Base-by-base conservation (phyloP, 2,329 filamentous ascomycete genomes). In the Fusarium subtropicale region DNA sequence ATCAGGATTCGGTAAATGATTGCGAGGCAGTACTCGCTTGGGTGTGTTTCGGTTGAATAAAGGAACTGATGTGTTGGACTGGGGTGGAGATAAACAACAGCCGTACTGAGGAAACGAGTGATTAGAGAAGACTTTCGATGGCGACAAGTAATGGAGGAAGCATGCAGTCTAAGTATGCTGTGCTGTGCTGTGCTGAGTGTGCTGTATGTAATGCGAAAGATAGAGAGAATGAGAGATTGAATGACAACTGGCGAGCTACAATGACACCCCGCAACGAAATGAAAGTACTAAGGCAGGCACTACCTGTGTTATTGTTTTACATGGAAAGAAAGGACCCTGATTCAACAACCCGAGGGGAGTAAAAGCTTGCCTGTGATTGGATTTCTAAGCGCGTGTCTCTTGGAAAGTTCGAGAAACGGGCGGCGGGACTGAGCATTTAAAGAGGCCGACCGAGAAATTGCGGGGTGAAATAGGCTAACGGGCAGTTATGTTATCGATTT, bases 311-410 rank as follows among this genome's bases (percentile, higher is more conserved):
- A 31, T n/a, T 48, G n/a, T 56, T 56, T 56, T 50, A 46, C 51
- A 56, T 13, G 39, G 18, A n/a, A 60, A 56, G 18, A n/a, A 60
- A 56, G 50, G 50, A 51, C 66, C 60, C 58, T 54, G 42, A 42
- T 18, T 44, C 36, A 44, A 16, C 38, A 56, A 30, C 28, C 28
- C 28, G 12, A 38, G 44, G 30, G 28, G 41, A 44, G 39, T 26
- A 47, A 51, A 54, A 41, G 61, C 34, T 20, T 34, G 45, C 34
- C 22, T 34, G 45, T 72, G 70, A 71, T 74, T 75, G 73, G 73
- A 75, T 75, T 75, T 75, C 73, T 75, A 75, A 75, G 73, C 73
- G 73, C 72, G 67, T 47, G 45, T 51, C 52, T 44, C 56, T 62
- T 72, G 54, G 73, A 75, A 75, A 60, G 63, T 75, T 75, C 73